Evolutionary conservation across 2,329 filamentous ascomycete species (phyloP).

Genomic region (Clonostachys chloroleuca): DNA sequence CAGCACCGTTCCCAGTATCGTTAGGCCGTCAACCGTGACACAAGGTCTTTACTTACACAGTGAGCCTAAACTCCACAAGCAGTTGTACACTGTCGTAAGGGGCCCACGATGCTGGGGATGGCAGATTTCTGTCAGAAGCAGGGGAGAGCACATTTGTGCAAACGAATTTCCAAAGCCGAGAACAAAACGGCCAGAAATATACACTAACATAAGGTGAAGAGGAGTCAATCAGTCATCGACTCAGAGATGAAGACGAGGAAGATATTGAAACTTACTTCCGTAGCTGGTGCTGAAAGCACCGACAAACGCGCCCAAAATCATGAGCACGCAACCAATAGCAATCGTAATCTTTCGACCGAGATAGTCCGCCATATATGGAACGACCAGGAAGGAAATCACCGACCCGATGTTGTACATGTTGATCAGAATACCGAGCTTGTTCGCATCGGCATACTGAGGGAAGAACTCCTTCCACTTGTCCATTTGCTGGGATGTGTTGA

Average conservation of each 20-base stretch:
- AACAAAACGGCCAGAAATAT: slow-evolving; percentile 27
- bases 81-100: slow-evolving; percentile 64
- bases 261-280: slow-evolving; percentile 12
- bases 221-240: slow-evolving; percentile 1
- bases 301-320: slow-evolving; percentile 50
- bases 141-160: slow-evolving; percentile 57
- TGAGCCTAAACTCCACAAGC: slow-evolving; percentile 59
- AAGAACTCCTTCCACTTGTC: slow-evolving; percentile 49
- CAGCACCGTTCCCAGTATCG: too few species aligned
- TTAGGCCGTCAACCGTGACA: too few species aligned
- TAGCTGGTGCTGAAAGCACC: slow-evolving; percentile 45
- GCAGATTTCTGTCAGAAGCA: slow-evolving; percentile 61
- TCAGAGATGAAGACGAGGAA: not conserved
- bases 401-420: slow-evolving; percentile 49
- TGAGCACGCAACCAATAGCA: slow-evolving; percentile 47
- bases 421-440: slow-evolving; percentile 42
- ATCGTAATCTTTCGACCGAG: slow-evolving; percentile 49
- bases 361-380: slow-evolving; percentile 47
- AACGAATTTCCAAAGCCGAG: slow-evolving; percentile 63
- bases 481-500: slow-evolving; percentile 57
- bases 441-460: slow-evolving; percentile 25
- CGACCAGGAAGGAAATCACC: slow-evolving; percentile 40
- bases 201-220: slow-evolving; percentile 16
- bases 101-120: slow-evolving; percentile 64
- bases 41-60: slow-evolving; percentile 16